Conservation (phyloP, 129 eudicot species). For the Flaveria brownii region DNA sequence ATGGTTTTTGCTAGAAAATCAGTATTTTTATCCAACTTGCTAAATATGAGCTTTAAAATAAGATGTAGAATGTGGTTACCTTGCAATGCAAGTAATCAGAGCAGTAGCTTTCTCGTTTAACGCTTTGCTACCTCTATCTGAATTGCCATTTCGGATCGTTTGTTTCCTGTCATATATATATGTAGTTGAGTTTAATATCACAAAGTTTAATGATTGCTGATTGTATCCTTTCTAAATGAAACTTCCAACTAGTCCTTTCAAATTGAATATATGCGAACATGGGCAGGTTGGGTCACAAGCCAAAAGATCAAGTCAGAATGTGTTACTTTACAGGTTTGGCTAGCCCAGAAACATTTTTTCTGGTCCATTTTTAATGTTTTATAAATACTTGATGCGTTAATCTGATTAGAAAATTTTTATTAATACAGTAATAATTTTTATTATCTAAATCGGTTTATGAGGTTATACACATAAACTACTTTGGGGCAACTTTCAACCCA, state of each 20-base stretch:
- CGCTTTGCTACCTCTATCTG: constrained; percentile 37
- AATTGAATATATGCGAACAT: neutral
- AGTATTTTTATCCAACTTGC: neutral
- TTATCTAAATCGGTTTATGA: neutral
- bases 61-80: constrained; percentile 36
- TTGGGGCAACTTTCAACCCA: neutral
- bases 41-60: constrained; percentile 1
- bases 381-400: neutral
- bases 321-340: neutral
- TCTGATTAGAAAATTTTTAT: neutral
- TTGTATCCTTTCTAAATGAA: neutral
- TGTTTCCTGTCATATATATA: constrained; percentile 54
- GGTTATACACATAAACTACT: constrained; percentile 9
- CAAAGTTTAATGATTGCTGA: neutral
- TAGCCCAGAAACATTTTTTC: neutral
- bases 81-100: constrained; percentile 53
- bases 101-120: constrained; percentile 61
- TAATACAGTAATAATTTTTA: neutral
- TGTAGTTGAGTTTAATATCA: constrained; percentile 17
- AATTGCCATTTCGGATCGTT: constrained; percentile 41
- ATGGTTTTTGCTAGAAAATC: neutral
- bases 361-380: neutral
- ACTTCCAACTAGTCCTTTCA: neutral
- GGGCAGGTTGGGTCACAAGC: neutral
- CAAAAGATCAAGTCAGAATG: neutral